Conservation (phyloP, 768 basidiomycete species). For the Neoboletus subvelutipes region DNA sequence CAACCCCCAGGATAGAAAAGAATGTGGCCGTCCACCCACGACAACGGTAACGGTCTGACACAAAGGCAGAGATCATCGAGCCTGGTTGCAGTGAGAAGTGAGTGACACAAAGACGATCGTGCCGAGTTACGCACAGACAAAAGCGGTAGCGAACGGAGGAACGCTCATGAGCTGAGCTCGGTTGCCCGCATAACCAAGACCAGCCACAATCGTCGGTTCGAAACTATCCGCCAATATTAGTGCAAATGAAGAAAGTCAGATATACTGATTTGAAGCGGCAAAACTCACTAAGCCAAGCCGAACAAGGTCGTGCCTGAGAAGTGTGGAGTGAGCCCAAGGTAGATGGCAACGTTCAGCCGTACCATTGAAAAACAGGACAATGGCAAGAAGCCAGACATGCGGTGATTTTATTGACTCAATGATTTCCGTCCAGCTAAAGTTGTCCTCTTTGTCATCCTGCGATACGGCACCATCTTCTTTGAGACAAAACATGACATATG, state of each 20-base stretch:
- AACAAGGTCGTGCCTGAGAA: conserved; percentile 18
- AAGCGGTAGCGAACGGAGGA: conserved; percentile 51
- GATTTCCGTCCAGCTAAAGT: conserved; percentile 60
- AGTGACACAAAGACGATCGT: neutral
- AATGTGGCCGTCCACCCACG: conserved; percentile 47
- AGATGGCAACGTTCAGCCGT: conserved; percentile 14
- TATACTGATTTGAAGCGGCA: conserved; percentile 21
- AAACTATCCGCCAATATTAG: conserved; percentile 47
- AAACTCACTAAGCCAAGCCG: conserved; percentile 25
- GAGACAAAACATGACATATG: conserved; percentile 37
- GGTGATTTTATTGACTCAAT: conserved; percentile 46
- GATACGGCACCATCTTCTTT: conserved; percentile 33
- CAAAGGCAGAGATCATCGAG: conserved; percentile 42
- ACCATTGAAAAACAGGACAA: conserved; percentile 56
- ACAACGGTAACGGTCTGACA: conserved; percentile 53
- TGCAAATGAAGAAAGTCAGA: conserved; percentile 34
- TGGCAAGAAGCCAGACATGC: conserved; percentile 52
- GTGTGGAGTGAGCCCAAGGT: neutral
- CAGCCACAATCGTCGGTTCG: conserved; percentile 67
- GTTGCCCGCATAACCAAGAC: conserved; percentile 54
- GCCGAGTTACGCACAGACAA: conserved; percentile 38
- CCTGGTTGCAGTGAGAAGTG: conserved; percentile 21
- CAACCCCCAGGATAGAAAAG: conserved; percentile 31
- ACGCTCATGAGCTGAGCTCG: conserved; percentile 64
- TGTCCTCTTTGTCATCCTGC: conserved; percentile 43